phyloP scores from a whole-genome alignment of 352 stramenopile genomes.

The Globisporangium heterothallicum region DNA sequence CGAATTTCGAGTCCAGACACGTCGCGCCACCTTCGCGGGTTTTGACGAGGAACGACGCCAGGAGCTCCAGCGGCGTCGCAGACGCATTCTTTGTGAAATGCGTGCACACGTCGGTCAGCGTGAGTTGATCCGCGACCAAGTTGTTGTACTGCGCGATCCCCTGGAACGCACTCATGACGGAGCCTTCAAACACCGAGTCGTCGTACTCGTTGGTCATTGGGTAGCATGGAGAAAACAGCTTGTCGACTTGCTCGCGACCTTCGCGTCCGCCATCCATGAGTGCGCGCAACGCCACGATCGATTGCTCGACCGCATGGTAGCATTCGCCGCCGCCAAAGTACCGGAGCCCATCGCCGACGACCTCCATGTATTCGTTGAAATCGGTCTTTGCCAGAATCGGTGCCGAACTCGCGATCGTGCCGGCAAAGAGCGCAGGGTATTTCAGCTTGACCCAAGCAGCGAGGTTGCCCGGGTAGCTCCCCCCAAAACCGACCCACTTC shows the following conservation, averaged over 20 bases:
- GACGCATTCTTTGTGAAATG: constrained; percentile 38
- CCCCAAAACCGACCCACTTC: constrained; percentile 94
- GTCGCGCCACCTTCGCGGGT: constrained; percentile 31
- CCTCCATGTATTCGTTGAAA: constrained; percentile 87
- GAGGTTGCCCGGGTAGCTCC: constrained; percentile 93
- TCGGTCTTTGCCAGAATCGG: constrained; percentile 82
- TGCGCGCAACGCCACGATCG: constrained; percentile 42
- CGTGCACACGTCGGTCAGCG: constrained; percentile 56
- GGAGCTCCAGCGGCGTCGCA: constrained; percentile 27
- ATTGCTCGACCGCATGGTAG: constrained; percentile 65
- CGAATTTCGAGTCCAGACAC: constrained; percentile 78
- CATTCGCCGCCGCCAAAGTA: constrained; percentile 83
- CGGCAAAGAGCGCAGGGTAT: constrained; percentile 89
- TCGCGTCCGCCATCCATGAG: constrained; percentile 51
- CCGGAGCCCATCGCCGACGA: constrained; percentile 67
- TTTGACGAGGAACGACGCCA: constrained; percentile 54
- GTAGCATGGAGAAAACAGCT: constrained; percentile 62
- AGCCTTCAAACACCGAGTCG: constrained; percentile 73
- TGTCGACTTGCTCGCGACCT: constrained; percentile 32
- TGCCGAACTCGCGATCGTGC: constrained; percentile 89
- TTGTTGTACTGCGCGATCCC: constrained; percentile 75
- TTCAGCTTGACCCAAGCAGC: constrained; percentile 91
- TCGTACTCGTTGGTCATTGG: constrained; percentile 76
- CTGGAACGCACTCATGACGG: constrained; percentile 74
- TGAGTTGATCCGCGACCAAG: constrained; percentile 39